phyloP scores from a whole-genome alignment of 1,284 basidiomycete genomes.

The Phellopilus nigrolimitatus region DNA sequence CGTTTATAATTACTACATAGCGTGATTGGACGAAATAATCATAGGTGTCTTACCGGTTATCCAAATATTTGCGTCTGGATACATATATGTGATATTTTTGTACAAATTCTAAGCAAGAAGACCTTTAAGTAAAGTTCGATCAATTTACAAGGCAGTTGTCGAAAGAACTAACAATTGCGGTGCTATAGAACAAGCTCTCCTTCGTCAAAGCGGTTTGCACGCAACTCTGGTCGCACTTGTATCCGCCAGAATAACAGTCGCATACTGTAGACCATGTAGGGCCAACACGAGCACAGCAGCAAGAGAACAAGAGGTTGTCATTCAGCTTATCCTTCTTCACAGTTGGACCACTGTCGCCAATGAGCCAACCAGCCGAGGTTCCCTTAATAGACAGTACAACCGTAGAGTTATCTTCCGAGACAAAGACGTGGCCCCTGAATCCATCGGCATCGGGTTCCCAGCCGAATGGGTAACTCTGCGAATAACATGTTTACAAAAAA shows the following conservation, averaged over 20 bases:
- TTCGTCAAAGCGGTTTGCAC: slow-evolving; percentile 69
- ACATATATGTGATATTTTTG: slow-evolving; percentile 86
- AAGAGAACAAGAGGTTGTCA: slow-evolving; percentile 87
- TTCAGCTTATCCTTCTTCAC: slow-evolving; percentile 75
- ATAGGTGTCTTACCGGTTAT: slow-evolving; percentile 46
- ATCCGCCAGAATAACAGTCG: slow-evolving; percentile 67
- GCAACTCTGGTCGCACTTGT: slow-evolving; percentile 70
- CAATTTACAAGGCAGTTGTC: slow-evolving; percentile 37
- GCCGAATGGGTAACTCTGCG: slow-evolving; percentile 77
- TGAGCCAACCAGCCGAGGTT: slow-evolving; percentile 49
- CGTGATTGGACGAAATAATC: too few relatives aligned
- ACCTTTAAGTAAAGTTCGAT: slow-evolving; percentile 77
- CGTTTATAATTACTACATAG: too few relatives aligned
- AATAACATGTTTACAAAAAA: slow-evolving; percentile 32
- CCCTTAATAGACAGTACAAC: slow-evolving; percentile 61
- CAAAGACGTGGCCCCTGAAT: slow-evolving; percentile 54
- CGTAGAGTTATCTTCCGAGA: slow-evolving; percentile 41
- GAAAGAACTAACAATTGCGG: slow-evolving; percentile 48
- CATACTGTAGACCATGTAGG: slow-evolving; percentile 85
- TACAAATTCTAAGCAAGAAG: slow-evolving; percentile 78
- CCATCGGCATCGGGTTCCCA: slow-evolving; percentile 90
- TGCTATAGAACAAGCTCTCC: slow-evolving; percentile 76
- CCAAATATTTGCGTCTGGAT: slow-evolving; percentile 92
- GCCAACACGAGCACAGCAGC: slow-evolving; percentile 85
- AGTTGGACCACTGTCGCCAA: slow-evolving; percentile 41